Percentiles rank a stretch among this genome's conserved stretches.
Conservation (phyloP, 331 rosid species). For the Prunus yedoensis region DNA sequence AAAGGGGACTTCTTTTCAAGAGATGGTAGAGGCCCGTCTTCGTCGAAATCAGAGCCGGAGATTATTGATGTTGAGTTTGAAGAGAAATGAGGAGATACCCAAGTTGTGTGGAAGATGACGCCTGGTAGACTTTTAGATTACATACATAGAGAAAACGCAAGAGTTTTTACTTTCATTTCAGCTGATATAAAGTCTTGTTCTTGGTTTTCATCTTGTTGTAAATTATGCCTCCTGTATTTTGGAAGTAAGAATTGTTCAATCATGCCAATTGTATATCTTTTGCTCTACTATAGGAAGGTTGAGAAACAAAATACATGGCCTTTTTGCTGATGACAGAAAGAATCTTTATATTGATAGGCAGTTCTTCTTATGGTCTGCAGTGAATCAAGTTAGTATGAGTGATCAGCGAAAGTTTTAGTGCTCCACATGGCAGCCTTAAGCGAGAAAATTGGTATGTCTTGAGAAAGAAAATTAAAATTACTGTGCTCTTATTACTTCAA, state of each 20-base stretch:
- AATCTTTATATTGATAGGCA: background rate
- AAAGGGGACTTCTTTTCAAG: constrained; percentile 64
- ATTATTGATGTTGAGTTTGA: constrained; percentile 92
- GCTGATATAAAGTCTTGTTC: background rate
- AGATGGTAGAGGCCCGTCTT: constrained; percentile 36
- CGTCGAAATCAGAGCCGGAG: constrained; percentile 66
- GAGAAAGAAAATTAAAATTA: too few species aligned
- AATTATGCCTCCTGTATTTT: constrained; percentile 12
- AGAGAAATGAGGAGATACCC: constrained; percentile 58
- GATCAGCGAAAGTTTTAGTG: background rate
- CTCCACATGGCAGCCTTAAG: background rate
- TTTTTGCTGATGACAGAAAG: background rate
- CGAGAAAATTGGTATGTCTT: constrained; percentile 1
- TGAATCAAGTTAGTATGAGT: too few species aligned
- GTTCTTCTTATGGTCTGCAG: too few species aligned
- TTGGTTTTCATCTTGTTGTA: constrained; percentile 5
- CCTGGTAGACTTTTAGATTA: constrained; percentile 5
- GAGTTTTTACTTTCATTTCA: background rate
- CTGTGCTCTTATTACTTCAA: background rate
- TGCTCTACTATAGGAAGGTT: background rate
- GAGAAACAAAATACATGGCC: background rate
- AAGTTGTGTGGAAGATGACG: background rate
- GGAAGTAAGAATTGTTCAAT: background rate
- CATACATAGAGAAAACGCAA: constrained; percentile 7
- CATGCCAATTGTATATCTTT: constrained; percentile 6